Conservation (phyloP, 331 rosid species). For the Telfairia occidentalis region DNA sequence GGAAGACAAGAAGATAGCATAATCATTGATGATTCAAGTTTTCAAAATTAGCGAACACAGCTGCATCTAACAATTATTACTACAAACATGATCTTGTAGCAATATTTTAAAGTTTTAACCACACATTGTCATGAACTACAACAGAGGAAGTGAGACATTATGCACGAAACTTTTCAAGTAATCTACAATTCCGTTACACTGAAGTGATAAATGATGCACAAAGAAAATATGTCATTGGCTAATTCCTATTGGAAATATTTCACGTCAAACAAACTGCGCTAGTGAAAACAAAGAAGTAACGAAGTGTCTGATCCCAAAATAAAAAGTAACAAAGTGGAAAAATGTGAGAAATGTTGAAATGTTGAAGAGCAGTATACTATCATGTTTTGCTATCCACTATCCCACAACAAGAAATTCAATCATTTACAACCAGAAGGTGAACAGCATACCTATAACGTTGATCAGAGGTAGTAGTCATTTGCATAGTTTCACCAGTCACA, state of each 20-base stretch:
- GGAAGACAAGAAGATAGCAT: neutral
- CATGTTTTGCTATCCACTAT: neutral
- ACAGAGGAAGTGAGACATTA: too few relatives aligned
- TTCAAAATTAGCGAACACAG: neutral
- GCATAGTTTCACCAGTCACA: slow-evolving; percentile 95
- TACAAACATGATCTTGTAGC: neutral
- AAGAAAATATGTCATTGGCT: too few relatives aligned
- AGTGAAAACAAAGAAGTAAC: neutral
- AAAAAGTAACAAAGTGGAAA: neutral
- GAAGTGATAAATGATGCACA: too few relatives aligned
- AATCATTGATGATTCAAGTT: neutral
- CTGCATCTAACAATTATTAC: neutral
- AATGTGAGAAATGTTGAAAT: neutral
- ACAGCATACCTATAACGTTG: slow-evolving; percentile 76
- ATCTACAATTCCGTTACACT: too few relatives aligned
- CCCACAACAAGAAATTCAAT: neutral
- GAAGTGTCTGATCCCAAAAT: neutral
- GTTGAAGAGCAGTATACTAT: neutral
- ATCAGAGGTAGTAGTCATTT: slow-evolving; percentile 68
- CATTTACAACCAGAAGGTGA: neutral
- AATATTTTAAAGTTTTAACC: too few relatives aligned
- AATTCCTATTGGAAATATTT: too few relatives aligned
- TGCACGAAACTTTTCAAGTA: too few relatives aligned
- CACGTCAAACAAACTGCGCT: too few relatives aligned
- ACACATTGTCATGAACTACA: too few relatives aligned